Percentiles rank a stretch among this genome's conserved stretches.
Conservation (phyloP, 2,329 filamentous ascomycete genomes). For the Penicillium psychrosexuale region DNA sequence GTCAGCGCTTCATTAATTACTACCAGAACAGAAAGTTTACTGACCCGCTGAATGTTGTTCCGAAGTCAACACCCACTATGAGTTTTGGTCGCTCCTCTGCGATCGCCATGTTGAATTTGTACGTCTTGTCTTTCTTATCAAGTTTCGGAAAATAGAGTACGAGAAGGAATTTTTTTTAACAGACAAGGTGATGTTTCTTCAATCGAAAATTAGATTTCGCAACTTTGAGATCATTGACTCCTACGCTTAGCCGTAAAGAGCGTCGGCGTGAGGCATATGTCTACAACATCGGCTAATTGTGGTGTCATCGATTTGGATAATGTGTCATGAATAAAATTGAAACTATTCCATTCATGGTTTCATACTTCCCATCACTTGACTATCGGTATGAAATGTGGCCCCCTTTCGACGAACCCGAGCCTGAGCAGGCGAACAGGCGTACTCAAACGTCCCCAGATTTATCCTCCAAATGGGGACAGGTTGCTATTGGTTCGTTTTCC, state of each 20-base stretch:
- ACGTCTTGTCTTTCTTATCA: neutral
- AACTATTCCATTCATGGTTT: neutral
- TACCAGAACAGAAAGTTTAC: neutral
- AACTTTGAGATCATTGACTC: constrained; percentile 2
- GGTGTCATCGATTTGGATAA: neutral
- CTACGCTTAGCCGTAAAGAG: neutral
- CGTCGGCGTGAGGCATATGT: neutral
- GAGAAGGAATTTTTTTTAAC: neutral
- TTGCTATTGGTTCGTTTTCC: neutral
- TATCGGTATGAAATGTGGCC: neutral
- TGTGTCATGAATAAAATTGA: neutral
- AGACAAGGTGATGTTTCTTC: no score
- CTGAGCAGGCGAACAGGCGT: neutral
- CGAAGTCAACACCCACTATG: constrained; percentile 30
- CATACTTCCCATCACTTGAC: neutral
- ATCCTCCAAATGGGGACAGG: neutral
- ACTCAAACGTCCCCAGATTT: neutral
- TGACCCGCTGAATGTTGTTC: constrained; percentile 33
- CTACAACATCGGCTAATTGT: neutral
- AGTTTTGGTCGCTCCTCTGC: constrained; percentile 5
- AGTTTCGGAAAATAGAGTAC: neutral
- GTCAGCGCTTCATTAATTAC: neutral
- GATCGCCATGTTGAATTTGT: neutral
- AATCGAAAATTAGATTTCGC: neutral
- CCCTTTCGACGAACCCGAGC: neutral